phyloP scores from a whole-genome alignment of 2,329 filamentous ascomycete species.

The Amylocarpus encephaloides region DNA sequence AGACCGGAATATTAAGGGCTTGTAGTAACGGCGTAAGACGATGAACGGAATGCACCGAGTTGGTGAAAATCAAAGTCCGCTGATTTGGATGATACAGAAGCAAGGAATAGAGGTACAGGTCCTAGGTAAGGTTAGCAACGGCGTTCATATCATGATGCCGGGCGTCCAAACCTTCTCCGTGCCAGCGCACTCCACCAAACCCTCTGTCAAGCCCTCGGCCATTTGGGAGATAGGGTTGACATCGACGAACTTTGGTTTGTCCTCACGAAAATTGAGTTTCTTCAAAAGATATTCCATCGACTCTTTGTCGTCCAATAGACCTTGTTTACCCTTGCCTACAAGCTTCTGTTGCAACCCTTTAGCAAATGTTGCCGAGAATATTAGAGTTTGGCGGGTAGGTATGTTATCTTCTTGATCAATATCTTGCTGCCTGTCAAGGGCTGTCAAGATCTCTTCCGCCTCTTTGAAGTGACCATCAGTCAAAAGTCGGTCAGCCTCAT shows the following conservation, averaged over 20 bases:
- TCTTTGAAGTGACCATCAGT: constrained; percentile 96
- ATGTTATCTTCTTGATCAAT: constrained; percentile 42
- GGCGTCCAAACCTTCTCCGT: constrained; percentile 70
- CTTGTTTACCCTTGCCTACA: constrained; percentile 58
- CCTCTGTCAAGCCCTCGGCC: constrained; percentile 79
- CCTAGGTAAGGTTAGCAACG: constrained; percentile 40
- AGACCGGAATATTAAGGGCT: constrained; percentile 68
- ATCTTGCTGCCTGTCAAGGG: constrained; percentile 61
- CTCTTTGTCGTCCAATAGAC: constrained; percentile 65
- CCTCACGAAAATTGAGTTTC: constrained; percentile 79
- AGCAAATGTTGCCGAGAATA: constrained; percentile 96
- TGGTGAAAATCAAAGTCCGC: constrained; percentile 86
- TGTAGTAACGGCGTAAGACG: constrained; percentile 79
- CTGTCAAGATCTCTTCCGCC: constrained; percentile 76
- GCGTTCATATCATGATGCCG: neutral
- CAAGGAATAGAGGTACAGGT: constrained; percentile 87
- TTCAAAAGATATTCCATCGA: constrained; percentile 90
- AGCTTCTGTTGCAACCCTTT: constrained; percentile 88
- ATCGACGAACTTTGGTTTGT: constrained; percentile 84
- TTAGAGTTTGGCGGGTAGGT: constrained; percentile 70
- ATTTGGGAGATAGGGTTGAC: constrained; percentile 85
- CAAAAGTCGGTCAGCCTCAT: constrained; percentile 88
- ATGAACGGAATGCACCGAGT: constrained; percentile 88
- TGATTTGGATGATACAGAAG: constrained; percentile 75
- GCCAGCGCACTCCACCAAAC: constrained; percentile 82